Base-by-base conservation (phyloP, 2,329 filamentous ascomycete genomes). In the Fusarium siculi region DNA sequence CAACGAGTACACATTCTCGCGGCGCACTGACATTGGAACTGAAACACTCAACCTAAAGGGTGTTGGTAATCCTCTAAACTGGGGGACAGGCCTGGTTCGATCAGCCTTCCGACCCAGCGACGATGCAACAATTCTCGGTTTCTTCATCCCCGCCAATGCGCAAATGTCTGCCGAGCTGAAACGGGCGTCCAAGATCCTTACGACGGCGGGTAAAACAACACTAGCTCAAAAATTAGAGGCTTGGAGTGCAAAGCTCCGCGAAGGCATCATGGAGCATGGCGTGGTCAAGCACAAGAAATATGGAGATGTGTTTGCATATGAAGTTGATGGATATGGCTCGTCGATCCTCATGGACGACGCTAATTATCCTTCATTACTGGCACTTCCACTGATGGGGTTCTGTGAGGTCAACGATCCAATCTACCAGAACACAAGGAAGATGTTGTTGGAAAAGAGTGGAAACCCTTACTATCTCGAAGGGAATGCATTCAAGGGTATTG, bases 41-140 rank as follows among this genome's bases (percentile, higher is more conserved):
- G 96, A 99, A 82, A 99, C 96, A 0, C 89, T 99, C 39, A 93
- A 88, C 75, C 86, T 99, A 1, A 86, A 84, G 4, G 96, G 96
- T 4, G 86, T 95, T 30, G 96, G 96, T n/a, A 99, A 99, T 80
- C 96, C 96, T 2, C 85, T 99, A 21, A 95, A 94, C 75, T 88
- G 86, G 74, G 93, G 91, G 23, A 98, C 96, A 0, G 95, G 94
- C 0, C 88, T 99, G 3, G 88, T 98, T 53, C 91, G 96, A 66
- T 97, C 94, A 44, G 96, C 96, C 1, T 99, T 99, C 84, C 90
- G 96, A 3, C 96, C 96, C 9, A 97, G 94, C 72, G 96, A 99
- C 77, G 96, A 99, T 81, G 94, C 96, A 6, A 97, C 95, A 0
- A 98, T 96, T 42, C 86, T 99, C 7, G 95, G 95, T 49, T 99